These are phyloP conservation scores for Phoenix roebelenii DNA, from an alignment of 176 grass and related monocot species.

Conservation along the genomic window DNA sequence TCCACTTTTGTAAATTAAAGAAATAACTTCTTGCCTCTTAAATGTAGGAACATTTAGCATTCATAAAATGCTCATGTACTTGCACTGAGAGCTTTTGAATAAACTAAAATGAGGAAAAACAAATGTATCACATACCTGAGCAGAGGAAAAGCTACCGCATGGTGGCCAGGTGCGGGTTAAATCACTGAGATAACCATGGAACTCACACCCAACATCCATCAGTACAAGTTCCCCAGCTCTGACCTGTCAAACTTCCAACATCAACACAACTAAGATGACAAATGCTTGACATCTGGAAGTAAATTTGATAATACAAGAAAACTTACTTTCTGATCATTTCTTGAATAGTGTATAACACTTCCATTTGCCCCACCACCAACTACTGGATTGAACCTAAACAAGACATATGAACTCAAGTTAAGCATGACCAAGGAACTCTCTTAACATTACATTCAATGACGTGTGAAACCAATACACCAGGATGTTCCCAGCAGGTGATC, in stretches of 20 bases:
- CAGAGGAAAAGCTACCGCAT: slow-evolving; percentile 62
- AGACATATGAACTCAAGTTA: slow-evolving; percentile 1
- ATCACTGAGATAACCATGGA: slow-evolving; percentile 91
- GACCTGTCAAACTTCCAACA: slow-evolving; percentile 45
- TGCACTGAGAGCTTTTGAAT: too few relatives aligned
- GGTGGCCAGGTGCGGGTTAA: slow-evolving; percentile 82
- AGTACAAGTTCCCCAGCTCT: slow-evolving; percentile 71
- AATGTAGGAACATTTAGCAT: too few relatives aligned
- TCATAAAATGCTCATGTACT: too few relatives aligned
- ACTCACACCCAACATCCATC: slow-evolving; percentile 98
- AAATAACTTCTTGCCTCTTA: too few relatives aligned
- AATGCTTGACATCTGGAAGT: slow-evolving; percentile 1
- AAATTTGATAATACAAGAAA: neutral
- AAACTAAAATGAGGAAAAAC: neutral
- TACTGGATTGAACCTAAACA: slow-evolving; percentile 86
- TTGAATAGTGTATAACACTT: slow-evolving; percentile 89
- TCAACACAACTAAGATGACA: slow-evolving; percentile 36
- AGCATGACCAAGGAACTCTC: neutral
- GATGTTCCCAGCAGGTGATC: too few relatives aligned
- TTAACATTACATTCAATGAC: too few relatives aligned
- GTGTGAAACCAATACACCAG: too few relatives aligned
- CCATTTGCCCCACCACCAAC: slow-evolving; percentile 78
- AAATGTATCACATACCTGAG: slow-evolving; percentile 43
- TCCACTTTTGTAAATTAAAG: too few relatives aligned
- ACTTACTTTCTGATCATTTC: slow-evolving; percentile 77